Base-by-base conservation (phyloP, 768 basidiomycete genomes). In the Calocybe gangraenosa region DNA sequence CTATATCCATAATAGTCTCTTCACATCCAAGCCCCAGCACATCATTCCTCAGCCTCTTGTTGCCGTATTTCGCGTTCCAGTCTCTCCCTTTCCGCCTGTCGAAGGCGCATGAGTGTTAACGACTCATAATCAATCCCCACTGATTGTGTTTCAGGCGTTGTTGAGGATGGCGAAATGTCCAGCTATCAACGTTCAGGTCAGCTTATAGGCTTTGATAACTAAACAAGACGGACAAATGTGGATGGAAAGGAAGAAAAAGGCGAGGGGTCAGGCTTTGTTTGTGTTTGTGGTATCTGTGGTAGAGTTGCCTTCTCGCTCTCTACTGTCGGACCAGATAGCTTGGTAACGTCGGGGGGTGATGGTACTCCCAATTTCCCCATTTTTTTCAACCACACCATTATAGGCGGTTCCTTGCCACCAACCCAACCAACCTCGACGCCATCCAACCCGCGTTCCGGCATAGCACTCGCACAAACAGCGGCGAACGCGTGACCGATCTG, bases 61-160 rank as follows among this genome's bases (percentile, higher is more conserved):
- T 87, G 85, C 31, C 78, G 62, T 51, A 90, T 88, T 60, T 90
- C 87, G 47, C 77, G 70, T 59, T 92, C 90, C 19, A 93, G 59
- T 35, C 84, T 70, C 50, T 81, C 84, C 31, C 84, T 73, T 60
- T 92, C 90, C 0, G 89, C 87, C 57, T 92, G 86, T 28, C 89
- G 73, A 59, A 93, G 68, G 3, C 89, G 78, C 73, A 92, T 76
- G 28, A 92, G 70, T 0, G 87, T 92, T 48, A 91, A 57, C 2
- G 83, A 79, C 63, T 92, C 90, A 45, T 84, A 92, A 58, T 91
- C 86, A 38, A 91, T 53, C 1, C 75, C 76, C 9, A 69, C 56
- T 17, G 63, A 51, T 15, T 59, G 39, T 15, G 47, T 23, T 39
- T 51, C 50, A 47, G 56, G 19, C 47, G 50, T 32, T 41, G 57